phyloP scores from a whole-genome alignment of 345 rosid genomes.

The Raphanus sativus region DNA sequence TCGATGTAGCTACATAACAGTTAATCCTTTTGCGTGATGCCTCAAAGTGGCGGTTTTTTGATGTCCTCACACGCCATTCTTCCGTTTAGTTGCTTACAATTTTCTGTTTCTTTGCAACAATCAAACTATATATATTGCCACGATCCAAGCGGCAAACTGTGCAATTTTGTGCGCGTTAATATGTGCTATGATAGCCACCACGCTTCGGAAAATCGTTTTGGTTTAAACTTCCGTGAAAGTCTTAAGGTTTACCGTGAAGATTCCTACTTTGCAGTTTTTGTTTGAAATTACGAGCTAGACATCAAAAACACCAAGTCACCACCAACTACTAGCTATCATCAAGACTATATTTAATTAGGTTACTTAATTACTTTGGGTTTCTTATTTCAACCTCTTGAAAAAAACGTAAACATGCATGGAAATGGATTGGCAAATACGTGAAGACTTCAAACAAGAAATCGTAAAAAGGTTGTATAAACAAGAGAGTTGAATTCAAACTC shows the following conservation, averaged over 20 bases:
- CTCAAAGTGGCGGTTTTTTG: background rate
- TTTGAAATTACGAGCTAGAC: background rate
- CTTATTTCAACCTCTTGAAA: background rate
- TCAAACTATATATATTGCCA: background rate
- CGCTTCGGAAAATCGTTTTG: background rate
- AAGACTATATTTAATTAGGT: background rate
- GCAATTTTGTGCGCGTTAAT: background rate
- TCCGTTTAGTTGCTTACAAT: background rate
- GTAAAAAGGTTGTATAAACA: background rate
- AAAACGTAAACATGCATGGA: background rate
- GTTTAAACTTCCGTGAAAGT: background rate
- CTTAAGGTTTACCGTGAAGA: background rate
- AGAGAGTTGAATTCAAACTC: constrained; percentile 2
- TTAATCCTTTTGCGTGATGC: too few species aligned
- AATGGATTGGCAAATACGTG: background rate
- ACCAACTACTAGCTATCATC: background rate
- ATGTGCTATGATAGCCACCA: background rate
- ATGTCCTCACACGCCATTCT: background rate
- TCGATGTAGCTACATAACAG: too few species aligned
- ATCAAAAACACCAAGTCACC: background rate
- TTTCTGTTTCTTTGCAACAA: background rate
- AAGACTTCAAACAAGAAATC: background rate
- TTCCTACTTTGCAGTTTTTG: background rate
- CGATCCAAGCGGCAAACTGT: background rate
- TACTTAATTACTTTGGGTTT: background rate